Conservation (phyloP, 352 stramenopile species). For the Pythium graminicola region DNA sequence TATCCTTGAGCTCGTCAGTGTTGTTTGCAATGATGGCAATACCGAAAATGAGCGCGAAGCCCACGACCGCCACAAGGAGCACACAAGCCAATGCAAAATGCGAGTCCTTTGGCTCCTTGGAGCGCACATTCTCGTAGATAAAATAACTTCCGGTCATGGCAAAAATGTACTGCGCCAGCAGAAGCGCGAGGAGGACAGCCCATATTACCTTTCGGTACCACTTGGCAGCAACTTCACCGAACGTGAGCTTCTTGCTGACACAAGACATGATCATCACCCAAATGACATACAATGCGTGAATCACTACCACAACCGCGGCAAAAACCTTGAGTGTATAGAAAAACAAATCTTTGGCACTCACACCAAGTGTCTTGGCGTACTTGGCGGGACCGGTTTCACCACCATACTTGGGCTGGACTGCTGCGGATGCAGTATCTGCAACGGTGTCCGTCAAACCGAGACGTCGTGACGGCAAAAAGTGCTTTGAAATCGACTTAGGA, state of each 20-base stretch:
- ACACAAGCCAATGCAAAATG: conserved; percentile 38
- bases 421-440: conserved; percentile 1
- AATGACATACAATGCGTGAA: conserved; percentile 64
- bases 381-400: conserved; percentile 54
- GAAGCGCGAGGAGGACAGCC: conserved; percentile 53
- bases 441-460: conserved; percentile 8
- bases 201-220: conserved; percentile 84
- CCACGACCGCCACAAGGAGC: conserved; percentile 38
- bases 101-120: conserved; percentile 27
- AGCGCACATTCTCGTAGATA: conserved; percentile 40
- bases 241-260: conserved; percentile 47
- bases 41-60: conserved; percentile 57
- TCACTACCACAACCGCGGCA: conserved; percentile 39
- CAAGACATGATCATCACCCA: conserved; percentile 39
- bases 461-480: conserved; percentile 17
- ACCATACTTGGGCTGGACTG: conserved; percentile 25
- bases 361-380: conserved; percentile 63
- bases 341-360: conserved; percentile 62
- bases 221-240: conserved; percentile 42
- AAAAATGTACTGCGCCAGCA: conserved; percentile 84
- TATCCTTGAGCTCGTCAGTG: conserved; percentile 57
- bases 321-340: conserved; percentile 77
- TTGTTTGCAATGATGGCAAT: conserved; percentile 64
- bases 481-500: conserved; percentile 37
- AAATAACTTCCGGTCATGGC: conserved; percentile 77